These are phyloP conservation scores for Yamadazyma sp. DNA, from an alignment of 805 yeast species.

Conservation along the genomic window DNA sequence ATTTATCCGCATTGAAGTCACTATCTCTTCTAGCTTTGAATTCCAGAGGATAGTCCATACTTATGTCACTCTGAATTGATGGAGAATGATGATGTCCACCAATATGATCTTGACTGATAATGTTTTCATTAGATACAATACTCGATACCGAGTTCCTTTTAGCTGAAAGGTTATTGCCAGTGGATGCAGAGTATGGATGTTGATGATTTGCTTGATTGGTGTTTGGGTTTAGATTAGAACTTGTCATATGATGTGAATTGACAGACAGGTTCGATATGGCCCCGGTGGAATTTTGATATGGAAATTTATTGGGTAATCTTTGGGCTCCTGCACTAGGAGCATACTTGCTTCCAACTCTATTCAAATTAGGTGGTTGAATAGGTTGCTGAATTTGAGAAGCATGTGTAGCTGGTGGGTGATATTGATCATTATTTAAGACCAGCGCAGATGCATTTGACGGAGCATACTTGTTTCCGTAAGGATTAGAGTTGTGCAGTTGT, in stretches of 20 bases:
- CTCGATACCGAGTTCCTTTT: conserved; percentile 23
- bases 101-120: conserved; percentile 14
- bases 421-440: conserved; percentile 8
- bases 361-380: conserved; percentile 9
- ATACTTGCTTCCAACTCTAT: conserved; percentile 10
- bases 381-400: neutral
- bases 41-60: conserved; percentile 28
- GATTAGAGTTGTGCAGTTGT: neutral
- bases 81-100: conserved; percentile 23
- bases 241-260: conserved; percentile 7
- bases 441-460: conserved; percentile 22
- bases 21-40: conserved; percentile 16
- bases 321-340: conserved; percentile 8
- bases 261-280: conserved; percentile 12
- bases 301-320: conserved; percentile 1
- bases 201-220: neutral
- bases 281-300: conserved; percentile 11
- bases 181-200: neutral
- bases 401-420: conserved; percentile 1
- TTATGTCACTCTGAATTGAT: conserved; percentile 30
- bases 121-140: conserved; percentile 18
- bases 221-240: conserved; percentile 1
- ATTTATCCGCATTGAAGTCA: conserved; percentile 2
- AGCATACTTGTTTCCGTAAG: conserved; percentile 14
- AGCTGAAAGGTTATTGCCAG: neutral